phyloP scores from a whole-genome alignment of 495 filamentous ascomycete genomes.

The Alectoria sarmentosa region DNA sequence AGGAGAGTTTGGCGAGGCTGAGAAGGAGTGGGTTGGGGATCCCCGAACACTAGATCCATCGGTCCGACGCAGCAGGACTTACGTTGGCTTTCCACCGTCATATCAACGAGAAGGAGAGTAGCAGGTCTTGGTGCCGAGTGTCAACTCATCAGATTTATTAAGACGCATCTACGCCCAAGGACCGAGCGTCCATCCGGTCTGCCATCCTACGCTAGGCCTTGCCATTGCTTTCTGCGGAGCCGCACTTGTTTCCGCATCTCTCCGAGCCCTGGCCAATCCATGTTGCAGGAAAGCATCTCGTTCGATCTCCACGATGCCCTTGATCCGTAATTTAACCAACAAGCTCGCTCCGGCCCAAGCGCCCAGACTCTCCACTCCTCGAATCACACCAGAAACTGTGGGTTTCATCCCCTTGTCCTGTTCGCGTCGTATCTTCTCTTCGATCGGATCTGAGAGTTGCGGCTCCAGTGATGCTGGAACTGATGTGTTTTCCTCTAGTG shows the following conservation, averaged over 20 bases:
- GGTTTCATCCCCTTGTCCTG: conserved; percentile 41
- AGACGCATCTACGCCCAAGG: conserved; percentile 54
- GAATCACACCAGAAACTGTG: conserved; percentile 50
- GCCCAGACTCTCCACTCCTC: conserved; percentile 75
- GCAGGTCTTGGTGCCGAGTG: no score
- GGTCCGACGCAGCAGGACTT: no score
- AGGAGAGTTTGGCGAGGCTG: no score
- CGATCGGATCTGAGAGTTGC: conserved; percentile 55
- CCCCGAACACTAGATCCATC: no score
- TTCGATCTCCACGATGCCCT: conserved; percentile 76
- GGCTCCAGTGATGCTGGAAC: conserved; percentile 38
- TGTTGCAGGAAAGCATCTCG: conserved; percentile 75
- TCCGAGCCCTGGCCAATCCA: conserved; percentile 63
- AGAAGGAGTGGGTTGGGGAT: no score
- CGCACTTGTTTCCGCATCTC: conserved; percentile 51
- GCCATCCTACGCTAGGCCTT: conserved; percentile 36
- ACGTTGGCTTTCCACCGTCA: no score
- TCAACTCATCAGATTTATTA: no score
- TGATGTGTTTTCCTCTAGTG: conserved; percentile 15
- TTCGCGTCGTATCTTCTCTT: conserved; percentile 51
- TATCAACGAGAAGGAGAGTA: no score
- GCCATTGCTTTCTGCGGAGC: conserved; percentile 49
- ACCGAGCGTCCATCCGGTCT: conserved; percentile 71
- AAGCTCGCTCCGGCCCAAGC: conserved; percentile 87
- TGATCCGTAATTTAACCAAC: conserved; percentile 67